These are phyloP conservation scores for Ramaria sp. DNA, from an alignment of 768 basidiomycete genomes.

Conservation along the genomic window DNA sequence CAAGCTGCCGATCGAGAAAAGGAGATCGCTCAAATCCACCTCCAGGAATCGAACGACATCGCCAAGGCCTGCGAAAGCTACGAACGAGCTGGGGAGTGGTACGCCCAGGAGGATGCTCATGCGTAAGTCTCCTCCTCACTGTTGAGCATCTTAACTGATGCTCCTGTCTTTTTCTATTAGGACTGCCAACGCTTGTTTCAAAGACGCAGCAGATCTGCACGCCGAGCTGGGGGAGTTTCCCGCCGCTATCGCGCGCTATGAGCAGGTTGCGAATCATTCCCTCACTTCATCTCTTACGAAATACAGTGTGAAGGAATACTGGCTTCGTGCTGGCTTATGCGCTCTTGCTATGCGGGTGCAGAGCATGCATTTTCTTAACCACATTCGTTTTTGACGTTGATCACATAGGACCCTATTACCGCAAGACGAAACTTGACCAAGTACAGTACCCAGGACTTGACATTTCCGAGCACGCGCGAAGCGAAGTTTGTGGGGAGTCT, in stretches of 20 bases:
- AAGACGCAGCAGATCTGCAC: constrained; percentile 92
- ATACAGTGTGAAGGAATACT: constrained; percentile 98
- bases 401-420: constrained; percentile 66
- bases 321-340: constrained; percentile 80
- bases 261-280: constrained; percentile 80
- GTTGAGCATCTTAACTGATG: background rate
- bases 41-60: constrained; percentile 72
- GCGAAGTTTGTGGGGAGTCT: constrained; percentile 76
- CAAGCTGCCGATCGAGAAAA: constrained; percentile 98
- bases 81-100: constrained; percentile 91
- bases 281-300: constrained; percentile 80
- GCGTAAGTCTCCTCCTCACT: background rate
- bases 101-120: constrained; percentile 86
- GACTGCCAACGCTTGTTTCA: constrained; percentile 91
- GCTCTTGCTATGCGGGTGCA: constrained; percentile 79
- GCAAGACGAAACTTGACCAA: constrained; percentile 68
- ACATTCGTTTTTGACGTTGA: background rate
- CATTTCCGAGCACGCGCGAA: constrained; percentile 22
- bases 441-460: constrained; percentile 55
- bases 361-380: constrained; percentile 9
- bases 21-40: constrained; percentile 88
- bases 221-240: constrained; percentile 81
- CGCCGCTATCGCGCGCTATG: constrained; percentile 79
- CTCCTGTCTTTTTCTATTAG: constrained; percentile 28
- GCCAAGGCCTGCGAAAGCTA: constrained; percentile 85